Percentiles rank a stretch among this genome's conserved stretches.
Conservation (phyloP, 768 basidiomycete genomes). For the Tricholoma saponaceum region DNA sequence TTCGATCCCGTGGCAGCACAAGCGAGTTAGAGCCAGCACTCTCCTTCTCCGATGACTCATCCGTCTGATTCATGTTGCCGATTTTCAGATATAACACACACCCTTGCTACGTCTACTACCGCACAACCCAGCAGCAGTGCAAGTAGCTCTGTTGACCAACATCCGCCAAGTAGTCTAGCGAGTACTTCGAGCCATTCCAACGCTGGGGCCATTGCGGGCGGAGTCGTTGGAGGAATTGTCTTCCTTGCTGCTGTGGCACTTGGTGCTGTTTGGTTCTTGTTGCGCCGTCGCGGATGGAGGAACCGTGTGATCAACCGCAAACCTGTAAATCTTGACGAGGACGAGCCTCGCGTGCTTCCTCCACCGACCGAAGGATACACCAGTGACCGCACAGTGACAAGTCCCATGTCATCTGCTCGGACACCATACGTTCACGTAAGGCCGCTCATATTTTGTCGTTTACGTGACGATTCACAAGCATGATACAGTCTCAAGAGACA, state of each 20-base stretch:
- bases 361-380: conserved; percentile 2
- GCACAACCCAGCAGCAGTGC: conserved; percentile 1
- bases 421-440: conserved; percentile 6
- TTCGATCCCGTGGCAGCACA: conserved; percentile 36
- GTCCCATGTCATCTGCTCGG: conserved; percentile 8
- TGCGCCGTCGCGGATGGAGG: conserved; percentile 10
- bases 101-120: conserved; percentile 13
- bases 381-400: not conserved
- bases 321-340: conserved; percentile 13
- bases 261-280: conserved; percentile 34
- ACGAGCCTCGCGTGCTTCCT: conserved; percentile 8
- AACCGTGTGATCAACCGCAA: conserved; percentile 1
- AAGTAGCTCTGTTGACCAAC: conserved; percentile 1
- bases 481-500: conserved; percentile 7
- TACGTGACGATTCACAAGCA: not conserved
- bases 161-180: not conserved
- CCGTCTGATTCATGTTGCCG: not conserved
- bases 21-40: not conserved
- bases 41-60: not conserved
- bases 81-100: conserved; percentile 3
- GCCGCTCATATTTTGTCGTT: not conserved
- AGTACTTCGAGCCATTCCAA: conserved; percentile 19
- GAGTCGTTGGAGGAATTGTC: conserved; percentile 51
- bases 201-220: conserved; percentile 61
- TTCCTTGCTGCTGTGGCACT: conserved; percentile 35